A percentile compares a stretch with the other conserved stretches of the same genome.
These are phyloP conservation scores for Mucor mucedo DNA, from an alignment of 371 early-diverging fungal genomes.

Conservation along the genomic window DNA sequence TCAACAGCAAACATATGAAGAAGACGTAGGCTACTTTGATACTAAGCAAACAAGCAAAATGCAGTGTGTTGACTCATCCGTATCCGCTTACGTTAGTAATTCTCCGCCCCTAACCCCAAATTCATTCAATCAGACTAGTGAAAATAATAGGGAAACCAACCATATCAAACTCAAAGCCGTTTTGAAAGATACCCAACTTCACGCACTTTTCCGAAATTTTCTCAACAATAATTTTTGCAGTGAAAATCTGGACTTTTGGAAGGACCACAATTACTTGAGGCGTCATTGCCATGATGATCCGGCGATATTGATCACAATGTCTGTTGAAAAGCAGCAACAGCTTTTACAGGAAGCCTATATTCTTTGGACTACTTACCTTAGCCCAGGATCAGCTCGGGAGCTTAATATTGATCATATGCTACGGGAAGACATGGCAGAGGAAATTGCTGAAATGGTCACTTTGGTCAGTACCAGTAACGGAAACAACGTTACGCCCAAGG, in stretches of 20 bases:
- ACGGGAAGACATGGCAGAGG: slow-evolving; percentile 31
- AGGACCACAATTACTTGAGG: slow-evolving; percentile 41
- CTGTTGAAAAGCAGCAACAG: slow-evolving; percentile 16
- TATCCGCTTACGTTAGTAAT: background rate
- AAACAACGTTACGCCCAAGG: background rate
- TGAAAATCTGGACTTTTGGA: slow-evolving; percentile 64
- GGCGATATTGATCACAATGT: background rate
- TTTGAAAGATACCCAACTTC: slow-evolving; percentile 43
- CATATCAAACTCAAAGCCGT: slow-evolving; percentile 53
- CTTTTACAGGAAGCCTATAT: slow-evolving; percentile 54
- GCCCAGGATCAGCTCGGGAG: slow-evolving; percentile 41
- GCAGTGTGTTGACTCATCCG: background rate
- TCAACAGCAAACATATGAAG: background rate
- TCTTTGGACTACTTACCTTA: slow-evolving; percentile 55
- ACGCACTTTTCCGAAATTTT: slow-evolving; percentile 58
- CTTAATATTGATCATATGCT: slow-evolving; percentile 46
- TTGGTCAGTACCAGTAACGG: background rate
- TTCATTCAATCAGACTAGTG: background rate
- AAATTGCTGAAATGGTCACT: slow-evolving; percentile 34
- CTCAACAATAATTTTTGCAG: slow-evolving; percentile 56
- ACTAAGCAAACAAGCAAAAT: background rate
- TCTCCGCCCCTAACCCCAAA: slow-evolving; percentile 6
- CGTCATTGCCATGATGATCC: slow-evolving; percentile 3
- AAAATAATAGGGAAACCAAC: slow-evolving; percentile 50
- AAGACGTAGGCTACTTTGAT: background rate